A percentile compares a stretch with the other conserved stretches of the same genome.
phyloP scores from a whole-genome alignment of 176 grass and related monocot genomes.

The Ampelocalamus luodianensis region DNA sequence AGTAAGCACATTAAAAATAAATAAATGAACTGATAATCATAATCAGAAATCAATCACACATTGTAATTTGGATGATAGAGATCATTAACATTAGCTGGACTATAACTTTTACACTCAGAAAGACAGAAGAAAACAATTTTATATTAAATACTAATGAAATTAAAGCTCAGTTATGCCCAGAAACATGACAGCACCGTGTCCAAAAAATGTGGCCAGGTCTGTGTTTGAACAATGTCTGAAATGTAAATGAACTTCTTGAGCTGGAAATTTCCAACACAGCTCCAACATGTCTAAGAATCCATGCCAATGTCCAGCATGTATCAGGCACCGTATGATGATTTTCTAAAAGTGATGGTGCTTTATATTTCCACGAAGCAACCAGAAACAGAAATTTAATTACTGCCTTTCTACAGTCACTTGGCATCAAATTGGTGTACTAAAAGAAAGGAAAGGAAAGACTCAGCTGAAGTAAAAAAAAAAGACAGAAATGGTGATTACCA shows the following conservation, averaged over 20 bases:
- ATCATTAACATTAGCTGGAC: constrained; percentile 12
- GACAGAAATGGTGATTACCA: constrained; percentile 43
- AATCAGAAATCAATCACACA: constrained; percentile 4
- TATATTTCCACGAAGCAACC: constrained; percentile 25
- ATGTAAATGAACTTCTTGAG: constrained; percentile 16
- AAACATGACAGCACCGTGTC: constrained; percentile 1
- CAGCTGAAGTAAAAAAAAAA: not conserved
- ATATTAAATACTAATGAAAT: constrained; percentile 4
- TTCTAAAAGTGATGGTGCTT: constrained; percentile 21
- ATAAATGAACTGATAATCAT: not conserved
- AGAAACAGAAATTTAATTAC: constrained; percentile 16
- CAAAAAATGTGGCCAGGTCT: constrained; percentile 7
- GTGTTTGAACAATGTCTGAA: constrained; percentile 7
- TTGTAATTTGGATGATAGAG: constrained; percentile 22
- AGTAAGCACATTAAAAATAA: constrained; percentile 15
- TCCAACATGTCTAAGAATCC: constrained; percentile 7
- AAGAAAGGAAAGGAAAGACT: not conserved
- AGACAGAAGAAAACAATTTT: not conserved
- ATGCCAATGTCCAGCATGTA: constrained; percentile 1
- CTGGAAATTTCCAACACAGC: constrained; percentile 7
- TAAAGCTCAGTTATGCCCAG: not conserved
- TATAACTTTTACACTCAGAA: constrained; percentile 8
- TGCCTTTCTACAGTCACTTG: not conserved
- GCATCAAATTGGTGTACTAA: not conserved
- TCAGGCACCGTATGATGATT: constrained; percentile 1